These are phyloP conservation scores for Arthroderma sp. DNA, from an alignment of 2,329 filamentous ascomycete species.

Conservation along the genomic window DNA sequence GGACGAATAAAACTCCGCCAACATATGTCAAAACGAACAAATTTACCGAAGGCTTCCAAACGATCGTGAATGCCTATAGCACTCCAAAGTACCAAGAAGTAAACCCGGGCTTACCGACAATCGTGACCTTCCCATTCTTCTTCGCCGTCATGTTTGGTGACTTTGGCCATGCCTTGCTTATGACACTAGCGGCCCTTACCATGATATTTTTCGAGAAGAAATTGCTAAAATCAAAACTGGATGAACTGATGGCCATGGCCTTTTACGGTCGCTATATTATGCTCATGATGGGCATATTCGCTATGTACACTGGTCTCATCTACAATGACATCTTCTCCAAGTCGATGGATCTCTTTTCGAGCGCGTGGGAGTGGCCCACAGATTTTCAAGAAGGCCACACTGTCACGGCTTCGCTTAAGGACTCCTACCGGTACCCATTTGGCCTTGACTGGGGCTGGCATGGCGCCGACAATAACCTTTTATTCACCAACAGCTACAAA, in stretches of 20 bases:
- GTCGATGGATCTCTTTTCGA: slow-evolving; percentile 75
- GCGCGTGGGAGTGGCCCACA: slow-evolving; percentile 75
- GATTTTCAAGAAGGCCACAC: slow-evolving; percentile 52
- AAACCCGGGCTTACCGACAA: slow-evolving; percentile 87
- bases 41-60: slow-evolving; percentile 96
- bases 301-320: slow-evolving; percentile 89
- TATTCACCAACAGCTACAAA: slow-evolving; percentile 98
- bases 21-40: slow-evolving; percentile 98
- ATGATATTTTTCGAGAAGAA: slow-evolving; percentile 98
- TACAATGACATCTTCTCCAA: slow-evolving; percentile 98
- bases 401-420: slow-evolving; percentile 54
- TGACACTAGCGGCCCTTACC: slow-evolving; percentile 66
- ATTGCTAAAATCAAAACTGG: slow-evolving; percentile 70
- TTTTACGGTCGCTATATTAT: slow-evolving; percentile 99
- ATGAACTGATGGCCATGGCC: slow-evolving; percentile 95
- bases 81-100: slow-evolving; percentile 95
- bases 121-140: slow-evolving; percentile 97
- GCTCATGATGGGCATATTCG: slow-evolving; percentile 94
- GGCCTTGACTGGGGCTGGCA: slow-evolving; percentile 96
- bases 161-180: slow-evolving; percentile 82
- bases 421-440: slow-evolving; percentile 81
- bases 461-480: slow-evolving; percentile 80
- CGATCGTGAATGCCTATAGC: slow-evolving; percentile 96
- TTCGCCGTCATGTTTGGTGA: slow-evolving; percentile 99
- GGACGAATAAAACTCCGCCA: slow-evolving; percentile 91